Conservation (phyloP, 495 filamentous ascomycete species). For the Annulohypoxylon maeteangense region DNA sequence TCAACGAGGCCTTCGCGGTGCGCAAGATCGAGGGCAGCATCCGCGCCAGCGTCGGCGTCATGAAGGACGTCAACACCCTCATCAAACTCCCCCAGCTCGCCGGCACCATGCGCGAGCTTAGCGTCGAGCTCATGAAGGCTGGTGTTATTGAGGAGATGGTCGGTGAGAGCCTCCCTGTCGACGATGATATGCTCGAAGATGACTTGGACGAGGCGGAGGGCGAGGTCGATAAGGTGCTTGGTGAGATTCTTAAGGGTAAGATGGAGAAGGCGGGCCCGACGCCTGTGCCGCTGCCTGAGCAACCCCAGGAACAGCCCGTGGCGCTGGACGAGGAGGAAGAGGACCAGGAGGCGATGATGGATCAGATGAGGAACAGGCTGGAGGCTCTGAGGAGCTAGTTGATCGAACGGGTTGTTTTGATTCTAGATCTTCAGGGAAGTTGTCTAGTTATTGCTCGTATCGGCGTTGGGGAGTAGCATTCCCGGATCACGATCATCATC, state of each 20-base stretch:
- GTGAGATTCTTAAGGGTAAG: conserved; percentile 86
- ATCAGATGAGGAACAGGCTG: conserved; percentile 90
- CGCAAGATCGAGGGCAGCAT: conserved; percentile 97
- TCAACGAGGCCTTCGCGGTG: conserved; percentile 94
- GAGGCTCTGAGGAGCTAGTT: conserved; percentile 87
- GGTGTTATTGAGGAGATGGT: conserved; percentile 99
- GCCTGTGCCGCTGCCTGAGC: conserved; percentile 67
- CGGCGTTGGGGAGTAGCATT: conserved; percentile 45
- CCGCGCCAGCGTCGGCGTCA: conserved; percentile 84
- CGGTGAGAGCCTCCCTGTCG: conserved; percentile 81
- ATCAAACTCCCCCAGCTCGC: conserved; percentile 87
- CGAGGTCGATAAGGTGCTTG: conserved; percentile 92
- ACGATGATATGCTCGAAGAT: conserved; percentile 67
- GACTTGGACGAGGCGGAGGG: conserved; percentile 88
- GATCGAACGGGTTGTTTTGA: conserved; percentile 10
- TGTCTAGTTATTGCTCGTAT: conserved; percentile 27
- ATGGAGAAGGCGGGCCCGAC: conserved; percentile 73
- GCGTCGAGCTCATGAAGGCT: conserved; percentile 87
- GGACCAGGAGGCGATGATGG: conserved; percentile 85
- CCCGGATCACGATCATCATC: conserved; percentile 25
- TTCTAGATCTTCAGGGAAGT: not conserved
- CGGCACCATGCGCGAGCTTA: conserved; percentile 89
- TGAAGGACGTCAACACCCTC: conserved; percentile 94
- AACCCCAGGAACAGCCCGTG: conserved; percentile 58
- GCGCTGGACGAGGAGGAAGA: conserved; percentile 80